Evolutionary conservation across 1,284 basidiomycete species (phyloP), one percentile per base, ranked within the genome.

Genomic region (Leccinum proliferum): DNA sequence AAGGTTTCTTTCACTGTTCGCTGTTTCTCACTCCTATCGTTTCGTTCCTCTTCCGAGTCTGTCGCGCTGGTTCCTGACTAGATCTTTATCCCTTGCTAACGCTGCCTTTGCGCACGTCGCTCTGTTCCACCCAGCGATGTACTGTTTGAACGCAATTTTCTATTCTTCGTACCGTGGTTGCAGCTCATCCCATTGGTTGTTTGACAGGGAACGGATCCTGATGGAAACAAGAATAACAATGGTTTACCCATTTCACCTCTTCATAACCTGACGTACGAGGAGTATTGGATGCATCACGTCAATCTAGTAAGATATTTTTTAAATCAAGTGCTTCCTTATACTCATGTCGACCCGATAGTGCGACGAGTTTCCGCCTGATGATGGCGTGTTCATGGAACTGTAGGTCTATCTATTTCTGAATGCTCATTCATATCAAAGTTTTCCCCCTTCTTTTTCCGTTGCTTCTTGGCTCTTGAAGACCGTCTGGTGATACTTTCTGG

Each of bases 61-160:
- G 48, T 67, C 50, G 65, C 3, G 59, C 67, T 61, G 61, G 60
- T 65, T 60, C 62, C 14, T 37, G 58, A 60, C 59, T 21, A 18
- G 53, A 50, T 48, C 60, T 52, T 29, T 68, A 2, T 48, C 61
- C 46, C 21, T 71, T 14, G 69, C 59, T 53, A 29, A 60, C 53
- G 57, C 68, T 12, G 61, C 53, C 8, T 32, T 41, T 43, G 69
- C 61, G 3, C 67, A 70, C 41, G 8, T 37, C 1, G 2, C 0
- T 21, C 0, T 46, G 5, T 69, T 5, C 5, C 1, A 32, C 0
- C 37, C 37, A 39, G 37, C 37, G 37, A 63, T 67, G 67, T 68
- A 32, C 14, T 34, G 58, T 25, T 0, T 57, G 5, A 48, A 70
- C 21, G 67, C 69, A n/a, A 63, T 18, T 32, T 34, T 25, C 9